A percentile compares a stretch with the other conserved stretches of the same genome.
Conservation (phyloP, 192 early-diverging fungal species). For the Obelidium mucronatum region DNA sequence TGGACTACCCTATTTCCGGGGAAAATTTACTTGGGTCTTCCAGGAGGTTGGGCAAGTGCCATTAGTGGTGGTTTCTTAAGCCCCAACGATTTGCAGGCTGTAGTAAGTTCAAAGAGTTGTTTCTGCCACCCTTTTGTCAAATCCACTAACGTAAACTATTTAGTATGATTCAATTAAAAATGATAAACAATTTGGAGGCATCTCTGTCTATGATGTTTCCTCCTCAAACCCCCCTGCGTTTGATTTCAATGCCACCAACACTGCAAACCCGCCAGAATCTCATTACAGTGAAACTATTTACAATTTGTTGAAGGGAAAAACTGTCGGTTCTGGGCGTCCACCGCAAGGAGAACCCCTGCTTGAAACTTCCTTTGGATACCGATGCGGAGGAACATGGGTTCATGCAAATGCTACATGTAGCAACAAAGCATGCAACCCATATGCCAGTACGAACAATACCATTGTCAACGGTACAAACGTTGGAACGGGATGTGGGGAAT, state of each 20-base stretch:
- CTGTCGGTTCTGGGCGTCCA: background rate
- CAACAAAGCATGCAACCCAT: constrained; percentile 4
- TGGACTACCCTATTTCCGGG: constrained; percentile 15
- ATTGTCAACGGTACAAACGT: too few species aligned
- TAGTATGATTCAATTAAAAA: constrained; percentile 1
- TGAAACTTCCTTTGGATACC: constrained; percentile 3
- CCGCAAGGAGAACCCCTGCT: background rate
- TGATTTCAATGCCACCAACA: background rate
- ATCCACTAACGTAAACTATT: too few species aligned
- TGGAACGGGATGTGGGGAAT: constrained; percentile 14
- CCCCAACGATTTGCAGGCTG: constrained; percentile 14
- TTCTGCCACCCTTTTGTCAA: too few species aligned
- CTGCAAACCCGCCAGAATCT: constrained; percentile 10
- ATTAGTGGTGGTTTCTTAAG: constrained; percentile 23
- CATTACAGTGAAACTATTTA: constrained; percentile 10
- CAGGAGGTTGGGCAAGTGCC: constrained; percentile 12
- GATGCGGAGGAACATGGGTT: constrained; percentile 25
- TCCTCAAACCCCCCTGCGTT: constrained; percentile 13
- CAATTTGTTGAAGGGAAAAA: constrained; percentile 15
- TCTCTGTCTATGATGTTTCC: constrained; percentile 9
- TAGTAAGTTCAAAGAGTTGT: too few species aligned
- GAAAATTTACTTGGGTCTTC: constrained; percentile 21
- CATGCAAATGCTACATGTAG: constrained; percentile 25
- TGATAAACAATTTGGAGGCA: constrained; percentile 16
- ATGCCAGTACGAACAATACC: background rate